Percentiles rank a stretch among this genome's conserved stretches.
phyloP scores from a whole-genome alignment of 2,329 filamentous ascomycete genomes.

The Fusarium dlaminii region DNA sequence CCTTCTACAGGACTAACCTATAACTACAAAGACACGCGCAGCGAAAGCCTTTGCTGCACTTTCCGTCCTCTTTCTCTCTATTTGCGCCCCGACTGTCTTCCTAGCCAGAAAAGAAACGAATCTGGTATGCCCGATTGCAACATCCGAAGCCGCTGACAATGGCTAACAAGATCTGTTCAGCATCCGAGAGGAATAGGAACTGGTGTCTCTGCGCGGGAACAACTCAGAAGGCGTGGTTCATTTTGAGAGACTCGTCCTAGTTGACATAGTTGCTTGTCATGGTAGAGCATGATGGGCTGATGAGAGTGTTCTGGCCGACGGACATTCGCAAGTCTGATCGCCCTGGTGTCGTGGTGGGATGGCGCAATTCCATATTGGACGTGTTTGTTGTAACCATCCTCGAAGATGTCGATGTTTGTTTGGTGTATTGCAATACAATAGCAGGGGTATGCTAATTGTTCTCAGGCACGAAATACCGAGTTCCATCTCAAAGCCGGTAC shows the following conservation, averaged over 20 bases:
- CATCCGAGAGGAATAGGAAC: constrained; percentile 82
- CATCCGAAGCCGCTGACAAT: constrained; percentile 30
- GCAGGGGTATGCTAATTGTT: constrained; percentile 37
- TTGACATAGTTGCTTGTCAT: constrained; percentile 59
- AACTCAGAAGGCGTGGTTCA: constrained; percentile 91
- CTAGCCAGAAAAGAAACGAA: constrained; percentile 83
- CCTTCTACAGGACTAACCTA: background rate
- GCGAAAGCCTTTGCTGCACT: constrained; percentile 86
- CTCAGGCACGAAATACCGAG: constrained; percentile 80
- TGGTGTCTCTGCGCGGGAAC: constrained; percentile 93
- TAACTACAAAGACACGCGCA: constrained; percentile 72
- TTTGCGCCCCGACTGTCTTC: constrained; percentile 85
- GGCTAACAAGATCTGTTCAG: constrained; percentile 55
- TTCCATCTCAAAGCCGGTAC: constrained; percentile 85
- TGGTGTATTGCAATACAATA: background rate
- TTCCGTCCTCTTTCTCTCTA: constrained; percentile 82
- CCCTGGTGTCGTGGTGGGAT: constrained; percentile 90
- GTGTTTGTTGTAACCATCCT: constrained; percentile 90
- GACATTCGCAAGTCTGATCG: constrained; percentile 77
- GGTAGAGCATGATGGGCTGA: constrained; percentile 84
- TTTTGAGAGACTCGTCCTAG: constrained; percentile 68
- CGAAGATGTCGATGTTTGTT: constrained; percentile 85
- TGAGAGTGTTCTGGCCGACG: constrained; percentile 98
- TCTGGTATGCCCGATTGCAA: constrained; percentile 66
- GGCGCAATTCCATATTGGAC: constrained; percentile 92